These are phyloP conservation scores for Penicillium sp. DNA, from an alignment of 2,329 filamentous ascomycete species.

Conservation along the genomic window DNA sequence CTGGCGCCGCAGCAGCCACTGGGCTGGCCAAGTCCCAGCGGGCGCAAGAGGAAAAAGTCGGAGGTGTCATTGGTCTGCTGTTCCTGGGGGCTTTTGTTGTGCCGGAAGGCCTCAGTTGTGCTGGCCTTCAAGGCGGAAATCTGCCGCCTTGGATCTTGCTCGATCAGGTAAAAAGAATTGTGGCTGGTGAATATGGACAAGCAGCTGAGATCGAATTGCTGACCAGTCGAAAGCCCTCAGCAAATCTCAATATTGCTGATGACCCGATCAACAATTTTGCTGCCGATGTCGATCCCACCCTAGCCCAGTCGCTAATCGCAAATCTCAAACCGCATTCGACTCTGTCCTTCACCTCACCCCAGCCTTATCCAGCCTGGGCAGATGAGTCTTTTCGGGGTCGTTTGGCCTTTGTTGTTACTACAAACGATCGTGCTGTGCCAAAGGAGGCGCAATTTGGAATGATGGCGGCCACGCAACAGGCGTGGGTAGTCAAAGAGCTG, in stretches of 20 bases:
- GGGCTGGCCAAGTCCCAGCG: conserved; percentile 30
- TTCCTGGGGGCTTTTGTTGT: conserved; percentile 41
- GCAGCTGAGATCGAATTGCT: background rate
- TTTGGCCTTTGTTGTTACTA: conserved; percentile 28
- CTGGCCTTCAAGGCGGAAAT: conserved; percentile 25
- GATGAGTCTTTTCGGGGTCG: conserved; percentile 23
- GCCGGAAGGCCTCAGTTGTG: conserved; percentile 35
- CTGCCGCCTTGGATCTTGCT: conserved; percentile 29
- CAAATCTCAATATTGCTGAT: conserved; percentile 16
- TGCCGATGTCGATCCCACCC: conserved; percentile 11
- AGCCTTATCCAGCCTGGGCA: conserved; percentile 30
- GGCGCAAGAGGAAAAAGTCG: conserved; percentile 27
- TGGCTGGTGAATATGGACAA: no score
- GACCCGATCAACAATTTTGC: conserved; percentile 19
- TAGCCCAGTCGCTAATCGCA: conserved; percentile 3
- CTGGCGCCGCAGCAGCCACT: conserved; percentile 30
- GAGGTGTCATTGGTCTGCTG: conserved; percentile 35
- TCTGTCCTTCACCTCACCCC: conserved; percentile 24
- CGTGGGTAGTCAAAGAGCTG: conserved; percentile 25
- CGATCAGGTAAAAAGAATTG: conserved; percentile 20
- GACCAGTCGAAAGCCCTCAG: conserved; percentile 6
- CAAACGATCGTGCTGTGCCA: conserved; percentile 24
- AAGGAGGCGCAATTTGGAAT: conserved; percentile 28
- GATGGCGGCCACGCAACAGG: conserved; percentile 23
- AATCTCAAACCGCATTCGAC: conserved; percentile 27